Conservation (phyloP, 148 eudicot genomes). For the Spergularia marina region DNA sequence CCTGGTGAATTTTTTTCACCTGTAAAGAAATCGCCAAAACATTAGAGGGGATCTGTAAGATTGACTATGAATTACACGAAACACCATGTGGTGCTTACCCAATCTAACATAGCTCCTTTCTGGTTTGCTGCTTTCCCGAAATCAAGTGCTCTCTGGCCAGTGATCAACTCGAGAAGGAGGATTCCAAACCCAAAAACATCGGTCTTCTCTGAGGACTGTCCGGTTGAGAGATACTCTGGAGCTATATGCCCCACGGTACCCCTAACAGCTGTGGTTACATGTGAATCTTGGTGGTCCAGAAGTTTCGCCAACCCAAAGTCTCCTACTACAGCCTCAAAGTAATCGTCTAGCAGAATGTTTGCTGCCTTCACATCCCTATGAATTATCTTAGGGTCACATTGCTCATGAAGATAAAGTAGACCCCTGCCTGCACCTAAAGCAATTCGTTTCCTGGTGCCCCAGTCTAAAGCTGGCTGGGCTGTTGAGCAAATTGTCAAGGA, state of each 20-base stretch:
- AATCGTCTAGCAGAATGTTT: conserved; percentile 83
- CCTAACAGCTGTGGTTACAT: conserved; percentile 76
- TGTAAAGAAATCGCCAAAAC: not conserved
- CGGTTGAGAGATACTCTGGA: conserved; percentile 81
- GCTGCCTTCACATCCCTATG: conserved; percentile 99
- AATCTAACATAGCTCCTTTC: conserved; percentile 81
- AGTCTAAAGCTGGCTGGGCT: conserved; percentile 83
- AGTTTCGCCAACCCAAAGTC: conserved; percentile 88
- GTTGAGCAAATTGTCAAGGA: conserved; percentile 24
- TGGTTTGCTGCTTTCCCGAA: conserved; percentile 78
- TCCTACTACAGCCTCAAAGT: conserved; percentile 82
- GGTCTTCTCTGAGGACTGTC: conserved; percentile 86
- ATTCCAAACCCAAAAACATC: conserved; percentile 84
- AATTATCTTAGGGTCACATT: conserved; percentile 95
- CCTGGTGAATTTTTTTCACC: conserved; percentile 75
- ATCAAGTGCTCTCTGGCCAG: conserved; percentile 79
- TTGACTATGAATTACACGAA: not conserved
- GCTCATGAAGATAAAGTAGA: conserved; percentile 86
- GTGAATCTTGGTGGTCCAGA: conserved; percentile 76
- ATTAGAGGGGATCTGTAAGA: not conserved
- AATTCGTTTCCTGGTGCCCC: conserved; percentile 82
- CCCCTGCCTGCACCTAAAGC: conserved; percentile 96
- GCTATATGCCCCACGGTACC: conserved; percentile 88
- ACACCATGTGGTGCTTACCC: conserved; percentile 41
- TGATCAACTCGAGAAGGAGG: conserved; percentile 69